A percentile compares a stretch with the other conserved stretches of the same genome.
Evolutionary conservation across 2,329 filamentous ascomycete genomes (phyloP).

Genomic region (Nothophaeocryptopus gaeumannii): DNA sequence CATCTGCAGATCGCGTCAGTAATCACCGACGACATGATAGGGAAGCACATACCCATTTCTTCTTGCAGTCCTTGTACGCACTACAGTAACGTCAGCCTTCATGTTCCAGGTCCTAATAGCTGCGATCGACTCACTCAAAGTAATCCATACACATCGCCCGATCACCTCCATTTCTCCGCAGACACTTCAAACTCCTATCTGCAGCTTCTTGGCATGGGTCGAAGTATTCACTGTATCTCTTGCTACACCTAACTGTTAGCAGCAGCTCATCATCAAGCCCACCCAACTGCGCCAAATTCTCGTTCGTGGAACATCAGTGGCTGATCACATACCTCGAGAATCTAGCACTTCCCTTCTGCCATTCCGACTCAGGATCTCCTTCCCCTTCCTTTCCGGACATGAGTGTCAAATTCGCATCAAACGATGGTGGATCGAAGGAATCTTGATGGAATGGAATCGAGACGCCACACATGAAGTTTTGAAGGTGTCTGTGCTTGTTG

Average conservation of each 20-base stretch:
- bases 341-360: constrained; percentile 37
- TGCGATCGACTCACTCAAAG: constrained; percentile 69
- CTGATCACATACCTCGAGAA: constrained; percentile 39
- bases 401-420: no score
- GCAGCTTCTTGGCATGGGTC: constrained; percentile 96
- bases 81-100: constrained; percentile 47
- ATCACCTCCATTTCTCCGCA: constrained; percentile 85
- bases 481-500: no score
- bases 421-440: no score
- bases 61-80: constrained; percentile 92
- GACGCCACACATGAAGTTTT: no score
- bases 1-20: constrained; percentile 34
- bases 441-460: no score
- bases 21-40: constrained; percentile 17
- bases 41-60: constrained; percentile 73
- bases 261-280: neutral
- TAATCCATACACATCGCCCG: constrained; percentile 89
- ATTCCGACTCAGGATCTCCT: constrained; percentile 21
- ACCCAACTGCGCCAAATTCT: no score
- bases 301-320: neutral
- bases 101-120: neutral
- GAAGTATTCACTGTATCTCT: constrained; percentile 83
- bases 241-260: constrained; percentile 53
- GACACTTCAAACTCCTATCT: constrained; percentile 76
- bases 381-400: no score